A percentile compares a stretch with the other conserved stretches of the same genome.
These are phyloP conservation scores for Phytophthora sojae DNA, from an alignment of 352 stramenopile genomes.

Conservation along the genomic window DNA sequence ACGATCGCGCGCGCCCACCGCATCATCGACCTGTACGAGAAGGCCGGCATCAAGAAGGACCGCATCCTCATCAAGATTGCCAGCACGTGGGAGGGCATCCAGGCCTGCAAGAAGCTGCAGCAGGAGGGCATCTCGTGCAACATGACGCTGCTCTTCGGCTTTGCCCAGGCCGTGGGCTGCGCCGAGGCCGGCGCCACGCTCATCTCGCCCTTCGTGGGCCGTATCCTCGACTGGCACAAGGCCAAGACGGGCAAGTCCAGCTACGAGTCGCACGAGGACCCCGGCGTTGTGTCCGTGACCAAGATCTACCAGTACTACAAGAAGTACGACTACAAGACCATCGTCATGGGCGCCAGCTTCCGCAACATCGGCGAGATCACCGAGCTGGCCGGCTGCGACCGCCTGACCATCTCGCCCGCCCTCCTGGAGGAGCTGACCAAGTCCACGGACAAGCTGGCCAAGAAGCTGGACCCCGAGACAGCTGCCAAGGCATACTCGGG, in stretches of 20 bases:
- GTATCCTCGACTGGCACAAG: slow-evolving; percentile 98
- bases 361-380: slow-evolving; percentile 97
- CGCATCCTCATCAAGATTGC: slow-evolving; percentile 99
- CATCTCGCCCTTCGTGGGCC: slow-evolving; percentile 97
- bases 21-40: slow-evolving; percentile 98
- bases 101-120: slow-evolving; percentile 96
- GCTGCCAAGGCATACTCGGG: slow-evolving; percentile 74
- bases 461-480: slow-evolving; percentile 88
- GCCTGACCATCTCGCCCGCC: slow-evolving; percentile 97
- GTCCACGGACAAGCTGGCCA: slow-evolving; percentile 66
- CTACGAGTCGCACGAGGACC: slow-evolving; percentile 96
- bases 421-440: slow-evolving; percentile 94
- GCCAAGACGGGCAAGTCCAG: slow-evolving; percentile 91
- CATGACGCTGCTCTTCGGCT: slow-evolving; percentile 98
- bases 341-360: slow-evolving; percentile 97
- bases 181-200: slow-evolving; percentile 96
- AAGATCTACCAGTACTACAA: slow-evolving; percentile 99
- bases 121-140: slow-evolving; percentile 98
- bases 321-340: slow-evolving; percentile 96
- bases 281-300: slow-evolving; percentile 95
- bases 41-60: slow-evolving; percentile 93
- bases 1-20: slow-evolving; percentile 93
- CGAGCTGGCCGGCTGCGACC: slow-evolving; percentile 96
- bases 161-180: slow-evolving; percentile 95
- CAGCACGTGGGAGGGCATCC: slow-evolving; percentile 98